Percentiles rank a stretch among this genome's conserved stretches.
phyloP scores from a whole-genome alignment of 2,329 filamentous ascomycete species.

The Fusarium nodosum region DNA sequence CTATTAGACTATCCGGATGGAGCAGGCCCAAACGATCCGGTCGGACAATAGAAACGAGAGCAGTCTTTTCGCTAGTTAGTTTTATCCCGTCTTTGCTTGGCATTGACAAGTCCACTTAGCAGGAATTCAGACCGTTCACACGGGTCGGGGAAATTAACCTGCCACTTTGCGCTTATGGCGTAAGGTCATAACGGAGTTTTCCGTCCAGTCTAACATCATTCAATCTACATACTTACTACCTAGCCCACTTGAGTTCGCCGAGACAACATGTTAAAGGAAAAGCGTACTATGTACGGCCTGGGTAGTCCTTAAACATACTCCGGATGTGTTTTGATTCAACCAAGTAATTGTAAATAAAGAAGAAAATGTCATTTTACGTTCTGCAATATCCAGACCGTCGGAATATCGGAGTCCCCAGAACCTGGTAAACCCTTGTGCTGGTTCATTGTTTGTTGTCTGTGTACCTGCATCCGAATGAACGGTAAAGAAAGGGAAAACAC shows the following conservation, averaged over 20 bases:
- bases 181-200: not conserved
- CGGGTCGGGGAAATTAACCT: conserved; percentile 13
- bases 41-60: not conserved
- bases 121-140: conserved; percentile 3
- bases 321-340: too few species aligned
- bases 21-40: conserved; percentile 1
- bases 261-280: conserved; percentile 7
- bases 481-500: not conserved
- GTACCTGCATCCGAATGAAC: conserved; percentile 14
- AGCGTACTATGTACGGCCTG: not conserved
- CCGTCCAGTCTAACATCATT: conserved; percentile 1
- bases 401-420: conserved; percentile 2
- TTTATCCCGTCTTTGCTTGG: conserved; percentile 1
- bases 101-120: not conserved
- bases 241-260: conserved; percentile 22
- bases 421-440: conserved; percentile 10
- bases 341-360: not conserved
- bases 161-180: conserved; percentile 12
- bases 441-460: conserved; percentile 12
- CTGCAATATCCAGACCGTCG: not conserved
- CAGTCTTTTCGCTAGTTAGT: conserved; percentile 1
- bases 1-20: conserved; percentile 3
- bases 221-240: too few species aligned
- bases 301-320: not conserved
- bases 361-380: not conserved